phyloP scores from a whole-genome alignment of 306 rosid species.

The Hippophae gyantsensis region DNA sequence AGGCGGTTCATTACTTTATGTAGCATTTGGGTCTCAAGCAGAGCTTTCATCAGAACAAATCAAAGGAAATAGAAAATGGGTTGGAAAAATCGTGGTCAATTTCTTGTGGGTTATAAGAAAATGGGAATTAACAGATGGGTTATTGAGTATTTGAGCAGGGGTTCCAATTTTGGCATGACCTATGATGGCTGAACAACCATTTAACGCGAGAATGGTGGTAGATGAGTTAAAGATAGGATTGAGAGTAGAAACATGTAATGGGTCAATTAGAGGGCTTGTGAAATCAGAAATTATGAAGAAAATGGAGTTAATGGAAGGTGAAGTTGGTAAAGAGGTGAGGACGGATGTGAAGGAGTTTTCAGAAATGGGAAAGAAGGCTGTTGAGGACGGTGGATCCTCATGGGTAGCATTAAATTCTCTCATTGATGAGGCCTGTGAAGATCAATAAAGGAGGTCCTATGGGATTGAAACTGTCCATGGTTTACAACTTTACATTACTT shows the following conservation, averaged over 20 bases:
- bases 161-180: constrained; percentile 50
- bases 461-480: too few relatives aligned
- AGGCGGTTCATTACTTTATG: too few relatives aligned
- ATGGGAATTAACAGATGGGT: constrained; percentile 2
- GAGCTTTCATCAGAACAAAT: constrained; percentile 21
- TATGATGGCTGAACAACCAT: constrained; percentile 32
- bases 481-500: too few relatives aligned
- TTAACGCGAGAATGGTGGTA: constrained; percentile 42
- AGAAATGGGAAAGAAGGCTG: constrained; percentile 26
- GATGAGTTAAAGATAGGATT: constrained; percentile 40
- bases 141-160: constrained; percentile 31
- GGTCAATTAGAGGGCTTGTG: constrained; percentile 27
- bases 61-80: constrained; percentile 30
- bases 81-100: constrained; percentile 30
- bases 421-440: constrained; percentile 9
- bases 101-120: constrained; percentile 37
- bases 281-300: constrained; percentile 25
- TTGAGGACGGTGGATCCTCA: constrained; percentile 37
- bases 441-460: too few relatives aligned
- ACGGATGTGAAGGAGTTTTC: constrained; percentile 28
- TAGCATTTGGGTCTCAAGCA: constrained; percentile 32
- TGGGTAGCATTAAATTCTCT: constrained; percentile 17
- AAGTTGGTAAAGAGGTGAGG: constrained; percentile 25
- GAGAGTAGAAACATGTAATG: constrained; percentile 21
- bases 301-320: constrained; percentile 37